These are phyloP conservation scores for Phytophthora meadii DNA, from an alignment of 352 stramenopile species.

Conservation along the genomic window DNA sequence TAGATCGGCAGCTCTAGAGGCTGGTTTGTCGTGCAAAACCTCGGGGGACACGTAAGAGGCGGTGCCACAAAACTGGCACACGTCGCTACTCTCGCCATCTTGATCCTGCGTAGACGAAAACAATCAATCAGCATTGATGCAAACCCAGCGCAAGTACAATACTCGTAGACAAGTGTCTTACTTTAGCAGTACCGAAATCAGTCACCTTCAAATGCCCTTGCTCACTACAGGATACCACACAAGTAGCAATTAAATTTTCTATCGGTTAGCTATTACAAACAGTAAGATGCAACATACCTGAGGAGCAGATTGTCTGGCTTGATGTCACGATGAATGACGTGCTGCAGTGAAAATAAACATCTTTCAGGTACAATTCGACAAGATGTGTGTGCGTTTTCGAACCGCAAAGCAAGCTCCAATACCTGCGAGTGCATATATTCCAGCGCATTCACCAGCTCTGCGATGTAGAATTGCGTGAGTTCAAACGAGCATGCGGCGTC, in stretches of 20 bases:
- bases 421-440: constrained; percentile 95
- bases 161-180: constrained; percentile 15
- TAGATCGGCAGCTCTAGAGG: constrained; percentile 83
- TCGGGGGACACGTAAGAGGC: constrained; percentile 93
- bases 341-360: constrained; percentile 47
- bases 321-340: constrained; percentile 97
- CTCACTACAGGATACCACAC: constrained; percentile 33
- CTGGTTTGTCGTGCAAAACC: constrained; percentile 86
- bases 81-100: constrained; percentile 61
- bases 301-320: constrained; percentile 93
- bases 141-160: background rate
- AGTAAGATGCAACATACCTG: constrained; percentile 39
- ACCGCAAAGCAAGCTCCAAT: constrained; percentile 3
- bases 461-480: constrained; percentile 92
- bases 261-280: background rate
- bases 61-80: constrained; percentile 89
- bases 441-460: constrained; percentile 93
- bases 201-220: constrained; percentile 90
- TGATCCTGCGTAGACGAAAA: constrained; percentile 56
- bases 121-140: constrained; percentile 15
- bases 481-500: constrained; percentile 73
- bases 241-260: background rate
- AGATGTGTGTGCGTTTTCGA: background rate
- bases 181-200: constrained; percentile 91
- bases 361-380: constrained; percentile 3